A percentile compares a stretch with the other conserved stretches of the same genome.
Evolutionary conservation across 805 yeast genomes (phyloP).

Genomic region (Cyberlindnera sargentensis): DNA sequence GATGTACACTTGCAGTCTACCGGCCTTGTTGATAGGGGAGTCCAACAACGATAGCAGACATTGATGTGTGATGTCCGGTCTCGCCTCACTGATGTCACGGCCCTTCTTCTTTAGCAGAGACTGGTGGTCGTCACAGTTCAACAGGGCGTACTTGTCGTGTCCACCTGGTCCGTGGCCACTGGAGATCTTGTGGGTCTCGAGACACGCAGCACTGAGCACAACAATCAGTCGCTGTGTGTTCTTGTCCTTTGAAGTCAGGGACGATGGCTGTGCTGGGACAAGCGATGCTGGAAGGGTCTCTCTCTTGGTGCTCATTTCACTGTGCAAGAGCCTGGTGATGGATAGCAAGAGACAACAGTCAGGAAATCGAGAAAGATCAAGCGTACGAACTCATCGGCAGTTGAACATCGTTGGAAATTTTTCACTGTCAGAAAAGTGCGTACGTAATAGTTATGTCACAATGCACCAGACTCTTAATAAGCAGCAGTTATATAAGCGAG

Average conservation of each 20-base stretch:
- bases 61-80: conserved; percentile 99
- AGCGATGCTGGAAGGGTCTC: conserved; percentile 55
- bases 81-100: conserved; percentile 93
- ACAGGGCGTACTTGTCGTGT: conserved; percentile 86
- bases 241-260: conserved; percentile 79
- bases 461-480: too few species aligned
- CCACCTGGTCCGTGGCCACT: conserved; percentile 64
- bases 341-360: too few species aligned
- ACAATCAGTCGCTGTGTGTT: conserved; percentile 82
- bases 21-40: conserved; percentile 98
- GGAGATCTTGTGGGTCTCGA: conserved; percentile 89
- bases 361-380: too few species aligned
- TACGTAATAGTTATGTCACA: too few species aligned
- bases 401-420: too few species aligned
- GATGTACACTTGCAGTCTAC: conserved; percentile 91
- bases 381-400: too few species aligned
- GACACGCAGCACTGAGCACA: conserved; percentile 92
- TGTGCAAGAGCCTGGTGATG: too few species aligned
- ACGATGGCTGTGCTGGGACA: conserved; percentile 82
- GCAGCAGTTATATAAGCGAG: too few species aligned
- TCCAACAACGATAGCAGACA: conserved; percentile 90
- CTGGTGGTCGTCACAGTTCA: conserved; percentile 98
- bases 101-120: conserved; percentile 93
- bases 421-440: too few species aligned
- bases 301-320: not conserved